Evolutionary conservation across 495 filamentous ascomycete species (phyloP), one percentile per base, ranked within the genome.

Genomic region (Pyrenopolyporus hunteri): DNA sequence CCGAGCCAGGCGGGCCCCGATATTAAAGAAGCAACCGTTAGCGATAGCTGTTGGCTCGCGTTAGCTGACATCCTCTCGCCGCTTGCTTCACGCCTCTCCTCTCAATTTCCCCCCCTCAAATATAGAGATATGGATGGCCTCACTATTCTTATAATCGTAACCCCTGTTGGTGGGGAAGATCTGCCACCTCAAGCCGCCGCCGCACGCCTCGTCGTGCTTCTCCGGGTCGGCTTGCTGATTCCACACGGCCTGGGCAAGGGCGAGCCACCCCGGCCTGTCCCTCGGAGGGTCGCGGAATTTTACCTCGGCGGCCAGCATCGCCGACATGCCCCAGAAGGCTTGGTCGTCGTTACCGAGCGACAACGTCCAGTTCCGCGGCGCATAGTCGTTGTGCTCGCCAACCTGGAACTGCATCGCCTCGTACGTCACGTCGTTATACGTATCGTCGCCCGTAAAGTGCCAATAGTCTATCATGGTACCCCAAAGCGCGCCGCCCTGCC

Each of bases 261-360:
- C 83, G 22, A 90, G 77, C 88, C 86, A 92, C 56, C 86, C 86
- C 19, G 82, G 87, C 61, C 84, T 63, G 51, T 80, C 80, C 0
- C 33, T 16, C 7, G 83, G 79, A 19, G 87, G 81, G 59, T 89
- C 74, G 10, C 85, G 85, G 68, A 90, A 89, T 47, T 85, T 85
- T 43, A 83, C 75, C 71, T 93, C 89, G 28, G 90, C 86, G 6
- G 89, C 87, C 26, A 85, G 79, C 84, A 95, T 86, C 32, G 83
- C 86, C 33, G 89, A 79, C 74, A 91, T 85, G 45, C 76, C 87
- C 90, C 87, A 91, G 70, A 91, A 90, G 39, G 73, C 82, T 70
- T 93, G 89, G 67, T 95, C 91, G 67, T 94, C 91, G 64, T 95
- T 95, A 29, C 91, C 91, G 58, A 91, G 83, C 0, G 88, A 88